Percentiles rank a stretch among this genome's conserved stretches.
Evolutionary conservation across 1,284 basidiomycete genomes (phyloP).

Genomic region (Trichosporon sp.): DNA sequence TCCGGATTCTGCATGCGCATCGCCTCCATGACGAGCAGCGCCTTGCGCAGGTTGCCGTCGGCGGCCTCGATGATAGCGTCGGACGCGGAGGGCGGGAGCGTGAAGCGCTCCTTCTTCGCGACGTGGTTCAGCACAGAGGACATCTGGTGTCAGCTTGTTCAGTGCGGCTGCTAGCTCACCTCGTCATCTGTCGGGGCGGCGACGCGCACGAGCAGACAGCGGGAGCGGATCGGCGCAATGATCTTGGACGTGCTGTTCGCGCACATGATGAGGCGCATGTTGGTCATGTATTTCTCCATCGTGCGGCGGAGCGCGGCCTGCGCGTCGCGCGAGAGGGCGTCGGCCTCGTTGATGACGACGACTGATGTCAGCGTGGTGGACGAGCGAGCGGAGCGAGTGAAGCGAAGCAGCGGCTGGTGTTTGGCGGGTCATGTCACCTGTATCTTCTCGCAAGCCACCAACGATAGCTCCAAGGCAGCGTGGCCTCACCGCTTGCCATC

Average conservation of each 20-base stretch:
- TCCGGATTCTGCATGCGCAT: conserved; percentile 92
- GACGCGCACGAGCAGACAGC: conserved; percentile 89
- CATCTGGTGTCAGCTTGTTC: conserved; percentile 61
- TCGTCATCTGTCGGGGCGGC: conserved; percentile 78
- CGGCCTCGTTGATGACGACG: conserved; percentile 98
- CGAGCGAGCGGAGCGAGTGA: background rate
- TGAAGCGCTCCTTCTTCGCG: conserved; percentile 74
- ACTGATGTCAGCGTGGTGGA: conserved; percentile 56
- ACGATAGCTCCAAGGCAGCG: background rate
- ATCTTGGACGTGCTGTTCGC: conserved; percentile 96
- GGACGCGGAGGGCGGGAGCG: conserved; percentile 69
- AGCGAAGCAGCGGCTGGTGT: too few species aligned
- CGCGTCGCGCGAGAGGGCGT: conserved; percentile 88
- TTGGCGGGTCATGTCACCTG: too few species aligned
- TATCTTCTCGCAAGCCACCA: too few species aligned
- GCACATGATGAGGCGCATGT: conserved; percentile 93
- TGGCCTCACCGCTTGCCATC: background rate
- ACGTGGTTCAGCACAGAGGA: conserved; percentile 71
- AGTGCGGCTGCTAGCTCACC: conserved; percentile 52
- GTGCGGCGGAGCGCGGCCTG: conserved; percentile 95
- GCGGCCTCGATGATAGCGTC: conserved; percentile 73
- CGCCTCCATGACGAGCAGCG: conserved; percentile 88
- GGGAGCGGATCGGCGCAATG: conserved; percentile 93
- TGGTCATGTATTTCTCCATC: conserved; percentile 99
- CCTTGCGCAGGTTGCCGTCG: conserved; percentile 89